Evolutionary conservation across 768 basidiomycete genomes (phyloP), one percentile per base, ranked within the genome.

Genomic region (Chalciporus pseudorubinellus): DNA sequence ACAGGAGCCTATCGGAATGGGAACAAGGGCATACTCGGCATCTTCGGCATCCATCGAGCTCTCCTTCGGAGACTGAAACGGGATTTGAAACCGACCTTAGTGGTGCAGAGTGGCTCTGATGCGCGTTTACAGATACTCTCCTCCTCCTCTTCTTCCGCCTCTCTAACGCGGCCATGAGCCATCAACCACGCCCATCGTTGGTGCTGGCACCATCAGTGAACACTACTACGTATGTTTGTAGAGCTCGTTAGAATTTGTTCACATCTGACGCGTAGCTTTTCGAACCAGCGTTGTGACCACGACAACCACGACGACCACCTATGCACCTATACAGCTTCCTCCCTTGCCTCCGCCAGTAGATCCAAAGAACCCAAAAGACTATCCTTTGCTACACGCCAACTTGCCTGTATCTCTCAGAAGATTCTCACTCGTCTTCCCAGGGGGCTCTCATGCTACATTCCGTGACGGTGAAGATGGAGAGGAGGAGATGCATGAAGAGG

Each of bases 251-350:
- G 22, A 46, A 11, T 21, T 13, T 21, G 20, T 51, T 41, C 53
- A 38, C 39, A 34, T 49, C 53, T 66, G 51, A 62, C 65, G 65
- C 55, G 60, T 58, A 53, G 50, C 44, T 57, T 53, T 34, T 39
- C 52, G 56, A 38, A 58, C 33, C 64, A 93, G 91, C 48, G 89
- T 93, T 61, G 86, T 90, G 60, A 93, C 91, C 44, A 92, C 88
- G n/a, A 93, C 92, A 2, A 91, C 89, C 0, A 93, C 92, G 2
- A 93, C 91, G 1, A 93, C 92, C 2, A 83, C 86, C 11, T 92
- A 93, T 72, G 86, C 91, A 49, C 91, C 91, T n/a, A 91, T 93
- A 56, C 85, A 82, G 34, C 67, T 93, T 3, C 91, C 91, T 2
- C 71, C 85, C 8, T 70, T 92, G 2, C 89, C 90, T 9, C 72